Conservation (phyloP, 441 rosid genomes). For the Eutrema salsugineum region DNA sequence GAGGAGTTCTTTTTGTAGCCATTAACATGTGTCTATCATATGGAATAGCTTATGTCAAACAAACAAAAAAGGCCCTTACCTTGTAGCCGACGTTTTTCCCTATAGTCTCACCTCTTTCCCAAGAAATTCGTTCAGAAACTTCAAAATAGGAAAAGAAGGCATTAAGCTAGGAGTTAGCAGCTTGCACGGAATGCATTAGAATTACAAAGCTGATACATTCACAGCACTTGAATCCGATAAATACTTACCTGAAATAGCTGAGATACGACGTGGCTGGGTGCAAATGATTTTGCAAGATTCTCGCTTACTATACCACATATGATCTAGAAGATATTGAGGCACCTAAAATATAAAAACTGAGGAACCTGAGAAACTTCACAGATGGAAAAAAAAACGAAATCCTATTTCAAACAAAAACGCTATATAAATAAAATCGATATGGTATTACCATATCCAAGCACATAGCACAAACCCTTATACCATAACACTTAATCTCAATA, state of each 20-base stretch:
- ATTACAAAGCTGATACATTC: not conserved
- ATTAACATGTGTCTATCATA: constrained; percentile 12
- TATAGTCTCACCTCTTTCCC: constrained; percentile 73
- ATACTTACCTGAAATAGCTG: constrained; percentile 75
- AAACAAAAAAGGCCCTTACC: constrained; percentile 38
- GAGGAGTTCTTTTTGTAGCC: not conserved
- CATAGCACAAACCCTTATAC: not conserved
- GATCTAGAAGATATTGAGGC: constrained; percentile 81
- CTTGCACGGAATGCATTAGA: not conserved
- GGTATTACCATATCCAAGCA: not conserved
- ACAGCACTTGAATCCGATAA: constrained; percentile 6
- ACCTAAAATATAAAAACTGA: constrained; percentile 45
- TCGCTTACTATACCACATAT: constrained; percentile 67
- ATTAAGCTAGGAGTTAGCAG: not conserved
- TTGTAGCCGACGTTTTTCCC: constrained; percentile 84
- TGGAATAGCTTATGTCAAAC: not conserved
- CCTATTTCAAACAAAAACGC: not conserved
- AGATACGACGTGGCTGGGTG: constrained; percentile 96
- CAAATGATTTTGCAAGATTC: constrained; percentile 84
- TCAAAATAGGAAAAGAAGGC: constrained; percentile 23
- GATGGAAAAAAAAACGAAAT: not conserved
- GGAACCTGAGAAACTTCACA: constrained; percentile 2
- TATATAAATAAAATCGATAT: not conserved
- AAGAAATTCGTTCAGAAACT: constrained; percentile 90
- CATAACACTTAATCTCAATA: not conserved